These are phyloP conservation scores for Cyberlindnera maclurae DNA, from an alignment of 805 yeast genomes.

Conservation along the genomic window DNA sequence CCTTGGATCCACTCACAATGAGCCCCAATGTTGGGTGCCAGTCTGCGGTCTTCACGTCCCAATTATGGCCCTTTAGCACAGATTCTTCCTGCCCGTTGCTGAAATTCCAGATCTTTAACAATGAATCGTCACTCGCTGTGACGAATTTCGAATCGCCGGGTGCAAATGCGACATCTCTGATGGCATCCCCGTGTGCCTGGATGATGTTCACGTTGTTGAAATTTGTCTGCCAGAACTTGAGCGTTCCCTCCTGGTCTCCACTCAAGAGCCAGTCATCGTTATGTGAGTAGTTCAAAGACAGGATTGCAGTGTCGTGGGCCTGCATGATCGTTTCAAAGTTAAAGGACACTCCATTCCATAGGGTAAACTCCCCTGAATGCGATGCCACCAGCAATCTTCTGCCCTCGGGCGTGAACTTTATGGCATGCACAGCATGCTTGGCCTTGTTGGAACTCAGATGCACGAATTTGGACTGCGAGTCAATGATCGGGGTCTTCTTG, in stretches of 20 bases:
- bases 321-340: conserved; percentile 97
- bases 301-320: conserved; percentile 90
- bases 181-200: conserved; percentile 70
- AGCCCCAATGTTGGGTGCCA: conserved; percentile 93
- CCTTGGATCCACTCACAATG: conserved; percentile 90
- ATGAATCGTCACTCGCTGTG: conserved; percentile 90
- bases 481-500: conserved; percentile 43
- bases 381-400: conserved; percentile 83
- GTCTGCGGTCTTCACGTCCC: conserved; percentile 97
- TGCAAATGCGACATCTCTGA: conserved; percentile 81
- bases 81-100: conserved; percentile 81
- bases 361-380: conserved; percentile 90
- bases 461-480: conserved; percentile 73
- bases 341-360: conserved; percentile 95
- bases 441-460: conserved; percentile 89
- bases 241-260: conserved; percentile 86
- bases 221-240: conserved; percentile 97
- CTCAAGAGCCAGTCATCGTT: conserved; percentile 91
- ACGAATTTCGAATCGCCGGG: conserved; percentile 89
- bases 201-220: conserved; percentile 89
- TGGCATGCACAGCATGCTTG: conserved; percentile 81
- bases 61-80: conserved; percentile 82
- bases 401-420: conserved; percentile 97
- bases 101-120: conserved; percentile 90
- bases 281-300: conserved; percentile 74